These are phyloP conservation scores for Saprolegnia parasitica DNA, from an alignment of 352 stramenopile species.

Conservation along the genomic window DNA sequence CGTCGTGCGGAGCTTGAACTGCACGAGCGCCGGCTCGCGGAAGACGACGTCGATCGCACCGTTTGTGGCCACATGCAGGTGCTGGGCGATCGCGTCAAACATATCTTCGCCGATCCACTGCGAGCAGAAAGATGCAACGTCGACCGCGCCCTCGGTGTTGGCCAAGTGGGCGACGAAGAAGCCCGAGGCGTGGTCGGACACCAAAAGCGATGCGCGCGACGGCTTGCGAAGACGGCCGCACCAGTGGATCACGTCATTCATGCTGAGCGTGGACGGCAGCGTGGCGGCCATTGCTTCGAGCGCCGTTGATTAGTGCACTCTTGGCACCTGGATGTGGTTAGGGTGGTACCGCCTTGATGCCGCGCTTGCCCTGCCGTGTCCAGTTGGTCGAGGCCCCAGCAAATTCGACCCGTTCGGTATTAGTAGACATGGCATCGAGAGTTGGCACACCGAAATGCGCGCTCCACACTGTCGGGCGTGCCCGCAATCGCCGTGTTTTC, in stretches of 20 bases:
- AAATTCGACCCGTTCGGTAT: too few species aligned
- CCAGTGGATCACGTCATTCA: too few species aligned
- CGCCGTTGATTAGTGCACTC: neutral
- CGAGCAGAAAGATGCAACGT: constrained; percentile 35
- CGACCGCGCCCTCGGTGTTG: constrained; percentile 24
- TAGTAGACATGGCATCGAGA: too few species aligned
- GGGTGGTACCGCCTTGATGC: too few species aligned
- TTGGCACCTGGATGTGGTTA: too few species aligned
- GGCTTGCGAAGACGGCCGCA: constrained; percentile 25
- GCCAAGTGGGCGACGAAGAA: constrained; percentile 30
- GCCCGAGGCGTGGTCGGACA: constrained; percentile 34
- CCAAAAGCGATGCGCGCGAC: constrained; percentile 32
- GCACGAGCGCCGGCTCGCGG: constrained; percentile 55
- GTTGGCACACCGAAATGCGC: too few species aligned
- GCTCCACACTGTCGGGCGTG: too few species aligned
- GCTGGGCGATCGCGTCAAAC: constrained; percentile 38
- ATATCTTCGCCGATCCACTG: constrained; percentile 68
- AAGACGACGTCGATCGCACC: constrained; percentile 43
- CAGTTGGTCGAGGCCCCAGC: too few species aligned
- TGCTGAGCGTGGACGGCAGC: constrained; percentile 25
- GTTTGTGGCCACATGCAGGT: constrained; percentile 32
- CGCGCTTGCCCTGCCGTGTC: too few species aligned
- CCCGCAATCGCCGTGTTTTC: too few species aligned
- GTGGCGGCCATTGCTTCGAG: constrained; percentile 27
- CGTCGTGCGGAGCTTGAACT: constrained; percentile 41